These are phyloP conservation scores for Gryganskiella cystojenkinii DNA, from an alignment of 192 early-diverging fungal species.

Conservation along the genomic window DNA sequence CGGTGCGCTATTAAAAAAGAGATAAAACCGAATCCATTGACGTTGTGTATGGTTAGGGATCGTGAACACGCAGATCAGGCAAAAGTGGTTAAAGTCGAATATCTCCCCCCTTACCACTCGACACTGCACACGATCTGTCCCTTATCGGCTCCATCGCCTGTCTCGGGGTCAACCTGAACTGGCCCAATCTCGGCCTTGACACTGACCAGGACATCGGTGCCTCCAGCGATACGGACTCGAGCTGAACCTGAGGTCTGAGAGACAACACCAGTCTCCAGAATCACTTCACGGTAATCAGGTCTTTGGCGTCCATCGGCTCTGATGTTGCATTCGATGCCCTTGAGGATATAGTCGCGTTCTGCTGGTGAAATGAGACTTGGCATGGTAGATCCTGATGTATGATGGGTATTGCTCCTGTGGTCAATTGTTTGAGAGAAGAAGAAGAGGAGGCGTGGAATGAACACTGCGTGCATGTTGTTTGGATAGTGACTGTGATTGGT, in stretches of 20 bases:
- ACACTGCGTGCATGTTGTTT: too few species aligned
- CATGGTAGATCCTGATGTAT: too few species aligned
- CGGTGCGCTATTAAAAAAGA: constrained; percentile 66
- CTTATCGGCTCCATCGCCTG: constrained; percentile 67
- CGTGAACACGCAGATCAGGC: too few species aligned
- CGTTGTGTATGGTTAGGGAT: too few species aligned
- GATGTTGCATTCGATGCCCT: constrained; percentile 82
- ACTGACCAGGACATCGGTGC: constrained; percentile 93
- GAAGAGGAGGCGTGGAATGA: too few species aligned
- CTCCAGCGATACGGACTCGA: constrained; percentile 81
- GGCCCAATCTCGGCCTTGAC: constrained; percentile 93
- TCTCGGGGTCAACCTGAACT: constrained; percentile 62
- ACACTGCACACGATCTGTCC: constrained; percentile 88
- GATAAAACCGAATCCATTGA: background rate
- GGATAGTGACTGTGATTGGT: too few species aligned
- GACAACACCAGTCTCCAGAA: constrained; percentile 88
- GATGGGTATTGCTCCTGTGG: too few species aligned
- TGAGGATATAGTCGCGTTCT: constrained; percentile 85
- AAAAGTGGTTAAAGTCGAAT: too few species aligned
- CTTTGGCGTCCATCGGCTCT: constrained; percentile 90
- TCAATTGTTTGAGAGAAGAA: too few species aligned
- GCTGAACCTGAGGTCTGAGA: constrained; percentile 93
- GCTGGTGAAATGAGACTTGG: constrained; percentile 74
- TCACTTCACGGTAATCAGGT: constrained; percentile 79
- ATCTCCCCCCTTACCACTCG: constrained; percentile 75